Evolutionary conservation across 208 protist species (phyloP), one percentile per base, ranked within the genome.

Genomic region (Leishmania arabica): DNA sequence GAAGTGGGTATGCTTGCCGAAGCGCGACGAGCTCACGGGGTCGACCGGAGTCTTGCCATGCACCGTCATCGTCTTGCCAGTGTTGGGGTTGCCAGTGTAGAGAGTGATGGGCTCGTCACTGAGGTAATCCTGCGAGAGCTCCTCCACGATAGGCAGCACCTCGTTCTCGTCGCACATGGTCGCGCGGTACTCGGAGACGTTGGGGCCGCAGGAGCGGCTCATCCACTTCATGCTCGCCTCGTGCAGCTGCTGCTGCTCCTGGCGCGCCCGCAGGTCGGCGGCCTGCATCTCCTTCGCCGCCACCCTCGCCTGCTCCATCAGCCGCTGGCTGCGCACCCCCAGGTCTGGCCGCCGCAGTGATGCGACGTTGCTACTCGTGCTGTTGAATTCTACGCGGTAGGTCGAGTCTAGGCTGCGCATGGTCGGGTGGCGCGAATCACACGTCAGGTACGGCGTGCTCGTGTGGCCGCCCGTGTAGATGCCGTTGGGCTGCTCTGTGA

Each of bases 1-100:
- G 77, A 97, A 97, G 83, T 95, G 90, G 24, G 94, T 95, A 85
- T 95, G 91, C 80, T 89, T 90, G n/a, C 91, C 91, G 78, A 95
- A 94, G 27, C 87, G 89, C n/a, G 91, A 86, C n/a, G 62, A 60
- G 58, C 85, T 79, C 24, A 81, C 58, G 13, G 91, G 90, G 66
- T 93, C 92, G 15, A 80, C 86, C 24, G 93, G 90, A 27, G 94
- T 96, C 90, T 97, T 97, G 45, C 94, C 94, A 79, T 94, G 92
- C 64, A 97, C 92, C 47, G 84, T 89, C 94, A 97, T 97, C 7
- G 86, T 95, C 83, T 91, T 92, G 37, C 91, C 90, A 15, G 89
- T 95, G 64, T 88, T 51, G 15, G 93, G 92, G 82, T 96, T 96
- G 42, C 94, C 94, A 5, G 92, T 96, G 80, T 96, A 97, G 42